Conservation (phyloP, 2,329 filamentous ascomycete species). For the Parastagonospora avenae region DNA sequence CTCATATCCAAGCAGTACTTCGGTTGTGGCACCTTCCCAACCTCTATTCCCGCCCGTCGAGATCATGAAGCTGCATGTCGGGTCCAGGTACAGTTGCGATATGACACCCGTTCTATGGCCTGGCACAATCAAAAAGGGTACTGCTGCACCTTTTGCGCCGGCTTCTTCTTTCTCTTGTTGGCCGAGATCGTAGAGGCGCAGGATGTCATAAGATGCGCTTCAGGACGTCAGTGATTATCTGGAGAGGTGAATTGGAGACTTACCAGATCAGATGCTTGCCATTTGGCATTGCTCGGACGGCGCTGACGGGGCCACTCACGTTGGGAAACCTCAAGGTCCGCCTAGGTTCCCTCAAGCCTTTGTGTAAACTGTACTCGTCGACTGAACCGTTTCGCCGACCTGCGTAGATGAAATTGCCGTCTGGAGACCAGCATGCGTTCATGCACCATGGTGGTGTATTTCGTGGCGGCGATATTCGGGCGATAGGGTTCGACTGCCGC, state of each 20-base stretch:
- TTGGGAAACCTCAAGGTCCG: slow-evolving; percentile 85
- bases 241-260: slow-evolving; percentile 24
- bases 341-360: slow-evolving; percentile 74
- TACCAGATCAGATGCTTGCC: slow-evolving; percentile 88
- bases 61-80: slow-evolving; percentile 87
- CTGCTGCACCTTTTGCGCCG: slow-evolving; percentile 72
- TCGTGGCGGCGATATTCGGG: slow-evolving; percentile 74
- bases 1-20: slow-evolving; percentile 93
- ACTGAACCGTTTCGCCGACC: slow-evolving; percentile 90
- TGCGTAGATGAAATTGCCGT: slow-evolving; percentile 94
- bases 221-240: slow-evolving; percentile 6
- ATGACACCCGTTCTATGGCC: slow-evolving; percentile 89
- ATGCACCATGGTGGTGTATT: slow-evolving; percentile 95
- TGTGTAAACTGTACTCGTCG: slow-evolving; percentile 90
- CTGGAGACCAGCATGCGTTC: slow-evolving; percentile 93
- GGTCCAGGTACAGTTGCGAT: slow-evolving; percentile 83
- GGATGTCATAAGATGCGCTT: slow-evolving; percentile 89
- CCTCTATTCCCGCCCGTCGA: slow-evolving; percentile 89
- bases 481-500: slow-evolving; percentile 75
- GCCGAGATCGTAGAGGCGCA: slow-evolving; percentile 87
- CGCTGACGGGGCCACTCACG: slow-evolving; percentile 88
- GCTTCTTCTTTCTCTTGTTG: slow-evolving; percentile 57
- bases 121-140: slow-evolving; percentile 95
- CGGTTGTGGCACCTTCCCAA: slow-evolving; percentile 90
- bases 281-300: slow-evolving; percentile 88